Base-by-base conservation (phyloP, 495 filamentous ascomycete genomes). In the Barbatosphaeria neglecta region DNA sequence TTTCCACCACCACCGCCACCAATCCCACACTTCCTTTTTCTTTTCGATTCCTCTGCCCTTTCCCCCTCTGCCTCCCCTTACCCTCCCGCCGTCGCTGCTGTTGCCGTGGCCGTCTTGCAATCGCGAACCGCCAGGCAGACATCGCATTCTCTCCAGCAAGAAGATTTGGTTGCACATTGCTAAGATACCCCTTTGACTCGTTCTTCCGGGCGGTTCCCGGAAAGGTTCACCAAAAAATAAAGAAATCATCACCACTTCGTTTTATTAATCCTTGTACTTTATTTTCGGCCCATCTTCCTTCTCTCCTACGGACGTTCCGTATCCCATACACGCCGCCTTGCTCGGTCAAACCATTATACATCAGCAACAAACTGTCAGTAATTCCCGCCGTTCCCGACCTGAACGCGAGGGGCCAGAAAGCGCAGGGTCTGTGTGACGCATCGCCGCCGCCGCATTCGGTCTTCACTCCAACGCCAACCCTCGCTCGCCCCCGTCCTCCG, bases 21-120 rank as follows among this genome's bases (percentile, higher is more conserved):
- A 58, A 62, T 53, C 60, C 63, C 57, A 58, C 61, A 61, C 60
- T 65, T 68, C 64, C 61, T 68, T 64, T 65, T 67, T 60, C 50
- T 51, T 50, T 58, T 53, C 51, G 45, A 53, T 52, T 56, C 53
- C 47, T 58, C 65, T 15, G 5, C 15, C 62, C 61, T 67, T 69
- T 51, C 61, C 58, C 60, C 64, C 63, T 40, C 47, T 52, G 52
- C 48, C 43, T 55, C 52, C 49, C 25, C 44, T 56, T 57, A 63
- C 57, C 50, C 62, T 59, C 58, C 61, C 62, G 56, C 57, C 52
- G 53, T 56, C 54, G 42, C 55, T 51, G 35, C 45, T 23, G 24
- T 47, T 20, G 37, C 25, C 38, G 45, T 40, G 13, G 45, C 41
- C 25, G 43, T 45, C 43, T 46, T 39, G 20, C 16, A 46, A 39